phyloP scores from a whole-genome alignment of 257 asterid genomes.

The Thymus quinquecostatus region DNA sequence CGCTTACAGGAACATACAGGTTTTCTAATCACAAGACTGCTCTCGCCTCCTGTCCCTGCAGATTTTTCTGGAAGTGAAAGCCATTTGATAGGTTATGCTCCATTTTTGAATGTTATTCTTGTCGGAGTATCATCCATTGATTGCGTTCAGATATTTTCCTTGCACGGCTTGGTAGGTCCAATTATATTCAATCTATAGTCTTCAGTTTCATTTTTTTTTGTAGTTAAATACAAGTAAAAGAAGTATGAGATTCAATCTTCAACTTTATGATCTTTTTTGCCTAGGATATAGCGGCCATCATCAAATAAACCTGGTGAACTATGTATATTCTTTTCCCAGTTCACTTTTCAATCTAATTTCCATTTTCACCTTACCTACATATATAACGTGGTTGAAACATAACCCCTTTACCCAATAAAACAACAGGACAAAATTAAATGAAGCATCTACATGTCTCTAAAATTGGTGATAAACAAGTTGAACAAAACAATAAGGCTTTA shows the following conservation, averaged over 20 bases:
- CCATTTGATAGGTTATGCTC: slow-evolving; percentile 83
- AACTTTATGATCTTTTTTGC: not conserved
- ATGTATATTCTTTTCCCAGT: slow-evolving; percentile 12
- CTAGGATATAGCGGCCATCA: not conserved
- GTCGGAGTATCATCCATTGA: slow-evolving; percentile 82
- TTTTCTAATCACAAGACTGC: slow-evolving; percentile 74
- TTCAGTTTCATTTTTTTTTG: slow-evolving; percentile 24
- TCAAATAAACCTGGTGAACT: slow-evolving; percentile 23
- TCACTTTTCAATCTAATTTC: slow-evolving; percentile 16
- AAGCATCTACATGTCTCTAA: slow-evolving; percentile 9
- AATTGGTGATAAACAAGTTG: slow-evolving; percentile 5
- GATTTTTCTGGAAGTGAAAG: slow-evolving; percentile 78
- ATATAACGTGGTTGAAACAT: not conserved
- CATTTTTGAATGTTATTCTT: slow-evolving; percentile 83
- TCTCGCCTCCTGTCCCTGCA: slow-evolving; percentile 77
- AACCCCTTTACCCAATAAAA: not conserved
- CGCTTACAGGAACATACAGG: slow-evolving; percentile 83
- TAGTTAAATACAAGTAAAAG: not conserved
- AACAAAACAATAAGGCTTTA: slow-evolving; percentile 11
- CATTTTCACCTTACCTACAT: slow-evolving; percentile 17
- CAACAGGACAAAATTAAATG: not conserved
- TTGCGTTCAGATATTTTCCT: slow-evolving; percentile 78
- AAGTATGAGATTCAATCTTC: slow-evolving; percentile 10
- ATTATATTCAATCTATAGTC: slow-evolving; percentile 26
- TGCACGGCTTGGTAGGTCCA: slow-evolving; percentile 95